phyloP scores from a whole-genome alignment of 768 basidiomycete species.

The Artomyces pyxidatus region DNA sequence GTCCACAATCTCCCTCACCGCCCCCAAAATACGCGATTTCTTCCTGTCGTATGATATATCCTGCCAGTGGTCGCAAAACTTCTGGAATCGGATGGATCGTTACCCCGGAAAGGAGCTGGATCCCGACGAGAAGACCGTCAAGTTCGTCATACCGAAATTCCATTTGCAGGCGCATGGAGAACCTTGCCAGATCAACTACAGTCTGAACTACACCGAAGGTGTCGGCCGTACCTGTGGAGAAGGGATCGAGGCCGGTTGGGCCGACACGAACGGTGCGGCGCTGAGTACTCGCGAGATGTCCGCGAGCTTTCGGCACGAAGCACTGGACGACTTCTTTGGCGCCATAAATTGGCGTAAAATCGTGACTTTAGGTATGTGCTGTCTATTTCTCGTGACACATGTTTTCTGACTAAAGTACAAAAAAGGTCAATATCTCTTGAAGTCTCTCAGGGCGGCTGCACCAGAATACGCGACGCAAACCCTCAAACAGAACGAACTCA shows the following conservation, averaged over 20 bases:
- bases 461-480: no score
- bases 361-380: no score
- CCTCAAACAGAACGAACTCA: no score
- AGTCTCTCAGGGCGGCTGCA: no score
- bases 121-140: neutral
- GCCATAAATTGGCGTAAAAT: neutral
- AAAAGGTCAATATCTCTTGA: no score
- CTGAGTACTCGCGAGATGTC: neutral
- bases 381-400: no score
- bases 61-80: conserved; percentile 17
- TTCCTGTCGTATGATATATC: conserved; percentile 16
- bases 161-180: neutral
- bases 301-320: neutral
- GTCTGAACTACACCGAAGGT: neutral
- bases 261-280: neutral
- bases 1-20: neutral
- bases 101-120: neutral
- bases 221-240: neutral
- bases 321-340: neutral
- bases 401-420: no score
- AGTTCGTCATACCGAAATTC: neutral
- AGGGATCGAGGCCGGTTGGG: neutral
- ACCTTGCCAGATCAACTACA: neutral
- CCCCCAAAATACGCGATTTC: neutral
- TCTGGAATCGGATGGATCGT: conserved; percentile 2